Conservation (phyloP, 495 filamentous ascomycete genomes). For the Neurospora africana region DNA sequence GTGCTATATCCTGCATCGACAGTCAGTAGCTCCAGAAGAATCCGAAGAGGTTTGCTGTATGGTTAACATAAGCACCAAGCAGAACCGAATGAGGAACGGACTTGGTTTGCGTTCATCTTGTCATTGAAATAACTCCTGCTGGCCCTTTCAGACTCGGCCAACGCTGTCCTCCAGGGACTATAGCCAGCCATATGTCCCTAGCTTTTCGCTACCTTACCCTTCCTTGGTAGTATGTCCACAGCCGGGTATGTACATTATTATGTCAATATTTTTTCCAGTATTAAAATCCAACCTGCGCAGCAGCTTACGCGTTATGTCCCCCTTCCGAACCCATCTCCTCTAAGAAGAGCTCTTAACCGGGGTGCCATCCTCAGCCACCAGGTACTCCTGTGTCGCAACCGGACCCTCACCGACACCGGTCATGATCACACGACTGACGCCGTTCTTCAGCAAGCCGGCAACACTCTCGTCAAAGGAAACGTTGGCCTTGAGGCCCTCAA, state of each 20-base stretch:
- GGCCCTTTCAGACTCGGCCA: neutral
- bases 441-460: slow-evolving; percentile 54
- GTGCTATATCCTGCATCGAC: neutral
- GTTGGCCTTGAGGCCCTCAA: slow-evolving; percentile 32
- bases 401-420: slow-evolving; percentile 90
- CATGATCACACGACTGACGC: slow-evolving; percentile 79
- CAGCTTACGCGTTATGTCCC: neutral
- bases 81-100: neutral
- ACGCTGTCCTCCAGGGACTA: neutral
- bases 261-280: neutral
- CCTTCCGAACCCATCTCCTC: neutral
- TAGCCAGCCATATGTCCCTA: neutral
- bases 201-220: neutral
- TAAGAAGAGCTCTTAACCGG: slow-evolving; percentile 23
- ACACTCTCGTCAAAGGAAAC: slow-evolving; percentile 48
- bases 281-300: neutral
- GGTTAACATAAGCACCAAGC: neutral
- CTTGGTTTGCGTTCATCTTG: neutral
- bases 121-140: neutral
- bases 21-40: neutral
- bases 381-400: slow-evolving; percentile 60
- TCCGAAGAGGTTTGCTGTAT: neutral
- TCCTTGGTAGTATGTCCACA: neutral
- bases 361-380: slow-evolving; percentile 63
- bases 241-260: neutral